Percentiles rank a stretch among this genome's conserved stretches.
Conservation (phyloP, 768 basidiomycete species). For the Lepiota venenata region DNA sequence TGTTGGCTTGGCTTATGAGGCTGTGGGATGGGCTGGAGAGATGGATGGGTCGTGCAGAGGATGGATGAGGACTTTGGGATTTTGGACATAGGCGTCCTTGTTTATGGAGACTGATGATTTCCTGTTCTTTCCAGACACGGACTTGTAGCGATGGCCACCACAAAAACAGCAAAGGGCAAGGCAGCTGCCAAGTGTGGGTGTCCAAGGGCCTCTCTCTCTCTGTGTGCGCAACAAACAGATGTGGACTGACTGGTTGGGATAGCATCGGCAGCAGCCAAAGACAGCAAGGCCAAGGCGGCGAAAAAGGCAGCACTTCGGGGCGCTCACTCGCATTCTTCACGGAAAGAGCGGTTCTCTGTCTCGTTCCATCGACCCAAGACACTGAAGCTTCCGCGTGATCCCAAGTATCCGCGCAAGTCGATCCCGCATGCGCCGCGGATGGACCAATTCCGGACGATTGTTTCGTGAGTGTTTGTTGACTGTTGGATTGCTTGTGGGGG, state of each 20-base stretch:
- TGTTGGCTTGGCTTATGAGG: constrained; percentile 6
- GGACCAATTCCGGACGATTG: constrained; percentile 95
- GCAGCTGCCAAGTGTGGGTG: constrained; percentile 44
- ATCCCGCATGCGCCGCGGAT: constrained; percentile 90
- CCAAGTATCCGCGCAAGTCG: constrained; percentile 95
- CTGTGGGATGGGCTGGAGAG: constrained; percentile 7
- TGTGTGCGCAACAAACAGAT: too few relatives aligned
- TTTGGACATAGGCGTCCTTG: background rate
- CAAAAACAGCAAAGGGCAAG: constrained; percentile 68
- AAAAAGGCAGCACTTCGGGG: constrained; percentile 97
- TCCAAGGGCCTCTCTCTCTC: background rate
- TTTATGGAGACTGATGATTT: constrained; percentile 8
- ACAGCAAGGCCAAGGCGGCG: constrained; percentile 83
- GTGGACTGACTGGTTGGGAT: constrained; percentile 9
- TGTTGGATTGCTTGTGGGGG: background rate
- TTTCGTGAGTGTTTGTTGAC: constrained; percentile 54
- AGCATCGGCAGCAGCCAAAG: constrained; percentile 37
- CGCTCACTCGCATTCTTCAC: constrained; percentile 64
- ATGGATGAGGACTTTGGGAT: constrained; percentile 16
- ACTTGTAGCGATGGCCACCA: constrained; percentile 53
- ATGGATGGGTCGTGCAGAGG: constrained; percentile 16
- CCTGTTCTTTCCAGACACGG: constrained; percentile 4
- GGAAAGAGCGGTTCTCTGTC: constrained; percentile 83
- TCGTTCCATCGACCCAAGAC: constrained; percentile 98
- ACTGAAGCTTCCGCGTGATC: constrained; percentile 74